Base-by-base conservation (phyloP, 1,284 basidiomycete species). In the Fomitopsis pinicola region DNA sequence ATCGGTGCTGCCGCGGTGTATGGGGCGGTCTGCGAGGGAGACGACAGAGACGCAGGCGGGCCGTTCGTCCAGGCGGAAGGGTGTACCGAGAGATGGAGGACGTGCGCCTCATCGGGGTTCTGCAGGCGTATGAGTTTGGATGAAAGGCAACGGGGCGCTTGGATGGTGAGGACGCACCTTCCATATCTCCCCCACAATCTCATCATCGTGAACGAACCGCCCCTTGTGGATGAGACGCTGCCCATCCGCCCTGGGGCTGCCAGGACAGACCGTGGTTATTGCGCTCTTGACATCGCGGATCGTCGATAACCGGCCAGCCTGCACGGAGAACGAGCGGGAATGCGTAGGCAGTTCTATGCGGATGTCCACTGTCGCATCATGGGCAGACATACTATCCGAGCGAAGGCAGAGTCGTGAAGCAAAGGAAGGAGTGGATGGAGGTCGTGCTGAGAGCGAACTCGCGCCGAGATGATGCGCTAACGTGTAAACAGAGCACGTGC, bases 221-320 rank as follows among this genome's bases (percentile, higher is more conserved):
- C 90, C 90, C 68, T 85, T 81, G 82, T 85, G 91, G 62, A 92
- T 86, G 63, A 92, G 78, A 61, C 87, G 78, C 74, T 92, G 90
- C 15, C 89, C 89, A 17, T 85, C 82, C 17, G 83, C 78, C 42
- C 75, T 80, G 52, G 90, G 90, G 61, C 76, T 78, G n/a, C 90
- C 90, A 9, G 81, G 74, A 69, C 91, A 92, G 22, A 75, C 71
- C 17, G 69, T 75, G 62, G 76, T 78, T 63, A 92, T 91, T 73
- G 84, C 81, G 60, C 80, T 77, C 76, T 92, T 92, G 63, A 92
- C 78, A 68, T 89, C 81, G 52, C 77, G 76, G 54, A 92, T 77
- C 33, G 82, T 83, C 57, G 79, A 78, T 14, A 75, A 71, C 46
- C 72, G 70, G 15, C 80, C 75, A 40, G 89, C 81, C 55, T 80